Evolutionary conservation across 78 protist genomes (phyloP), one percentile per base, ranked within the genome.

Genomic region (Paulinella micropora): DNA sequence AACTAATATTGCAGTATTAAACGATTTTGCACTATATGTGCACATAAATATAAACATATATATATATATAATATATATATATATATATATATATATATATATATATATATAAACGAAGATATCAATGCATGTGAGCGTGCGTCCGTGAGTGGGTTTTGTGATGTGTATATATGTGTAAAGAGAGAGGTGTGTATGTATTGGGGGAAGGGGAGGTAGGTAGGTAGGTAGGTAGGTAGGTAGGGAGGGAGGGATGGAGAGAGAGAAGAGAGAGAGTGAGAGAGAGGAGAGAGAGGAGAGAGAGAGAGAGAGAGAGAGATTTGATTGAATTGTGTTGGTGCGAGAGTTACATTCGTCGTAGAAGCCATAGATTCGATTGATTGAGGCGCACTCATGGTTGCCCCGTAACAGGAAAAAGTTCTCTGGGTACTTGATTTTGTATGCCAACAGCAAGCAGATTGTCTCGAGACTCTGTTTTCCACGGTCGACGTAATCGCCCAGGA

Each of bases 291-390:
- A 6, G 39, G 6, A 36, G 37, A 6, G 32, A 31, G 6, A 31
- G 83, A 15, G 83, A 0, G 37, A n/a, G n/a, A n/a, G n/a, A n/a
- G n/a, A n/a, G n/a, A n/a, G n/a, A n/a, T n/a, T n/a, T n/a, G n/a
- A n/a, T n/a, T n/a, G n/a, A 0, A 84, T 9, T 84, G 39, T 32
- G 15, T 83, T 3, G 3, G 37, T 2, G 86, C n/a, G n/a, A n/a
- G n/a, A n/a, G n/a, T n/a, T n/a, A 89, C 98, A 97, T 40, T 98
- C 99, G 86, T 98, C 99, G 90, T 96, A 98, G 89, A 98, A 98
- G 90, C 99, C 99, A 82, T 98, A 98, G 87, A 98, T 97, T 67
- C 99, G 92, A 93, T 98, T 98, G 93, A 98, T 97, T 26, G 96
- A 88, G 6, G 98, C 99, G 51, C 97, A 97, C 90, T 98, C 99